Evolutionary conservation across 306 rosid genomes (phyloP).

Genomic region (Sesbania bispinosa): DNA sequence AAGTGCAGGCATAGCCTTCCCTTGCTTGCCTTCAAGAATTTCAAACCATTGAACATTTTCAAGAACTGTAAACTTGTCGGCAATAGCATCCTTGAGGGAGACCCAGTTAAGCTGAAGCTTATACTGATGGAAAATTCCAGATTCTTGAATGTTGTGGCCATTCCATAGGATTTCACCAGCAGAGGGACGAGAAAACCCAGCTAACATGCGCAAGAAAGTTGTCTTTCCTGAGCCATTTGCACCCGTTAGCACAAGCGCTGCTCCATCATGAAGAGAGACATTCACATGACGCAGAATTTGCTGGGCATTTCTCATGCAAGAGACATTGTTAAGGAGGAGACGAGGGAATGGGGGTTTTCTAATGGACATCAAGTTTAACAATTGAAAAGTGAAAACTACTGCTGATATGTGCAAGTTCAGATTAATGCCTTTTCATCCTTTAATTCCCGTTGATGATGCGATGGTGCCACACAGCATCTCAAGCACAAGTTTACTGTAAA

Average conservation of each 20-base stretch:
- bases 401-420: neutral
- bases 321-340: constrained; percentile 69
- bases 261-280: constrained; percentile 70
- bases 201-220: constrained; percentile 81
- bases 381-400: constrained; percentile 19
- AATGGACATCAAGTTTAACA: constrained; percentile 42
- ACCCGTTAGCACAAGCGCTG: constrained; percentile 71
- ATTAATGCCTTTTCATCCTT: constrained; percentile 7
- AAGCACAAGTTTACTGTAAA: neutral
- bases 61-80: constrained; percentile 48
- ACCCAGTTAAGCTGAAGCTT: constrained; percentile 93
- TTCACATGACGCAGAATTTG: constrained; percentile 76
- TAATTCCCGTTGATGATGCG: neutral
- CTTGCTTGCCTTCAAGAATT: constrained; percentile 71
- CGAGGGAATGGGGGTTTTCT: constrained; percentile 63
- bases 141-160: constrained; percentile 67
- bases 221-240: constrained; percentile 90
- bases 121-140: constrained; percentile 79
- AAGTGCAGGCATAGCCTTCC: constrained; percentile 68
- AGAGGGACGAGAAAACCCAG: constrained; percentile 85
- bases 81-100: constrained; percentile 69
- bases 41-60: constrained; percentile 79
- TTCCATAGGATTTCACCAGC: constrained; percentile 89
- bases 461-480: neutral
- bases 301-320: constrained; percentile 93